These are phyloP conservation scores for Boletus barrowsii DNA, from an alignment of 768 basidiomycete species.

Conservation along the genomic window DNA sequence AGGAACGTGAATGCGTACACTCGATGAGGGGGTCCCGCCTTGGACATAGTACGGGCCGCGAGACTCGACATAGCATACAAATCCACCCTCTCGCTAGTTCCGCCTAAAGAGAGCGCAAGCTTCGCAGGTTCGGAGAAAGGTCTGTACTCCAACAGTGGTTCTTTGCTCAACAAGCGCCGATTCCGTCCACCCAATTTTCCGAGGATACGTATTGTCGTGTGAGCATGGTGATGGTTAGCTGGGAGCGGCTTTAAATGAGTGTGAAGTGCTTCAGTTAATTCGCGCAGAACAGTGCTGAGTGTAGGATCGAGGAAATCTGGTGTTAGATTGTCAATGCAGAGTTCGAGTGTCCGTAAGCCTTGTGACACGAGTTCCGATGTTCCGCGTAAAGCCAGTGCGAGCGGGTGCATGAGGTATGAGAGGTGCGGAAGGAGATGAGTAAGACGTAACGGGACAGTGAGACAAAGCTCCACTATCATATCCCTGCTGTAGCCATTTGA, in stretches of 20 bases:
- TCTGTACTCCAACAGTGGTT: slow-evolving; percentile 70
- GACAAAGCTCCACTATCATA: slow-evolving; percentile 93
- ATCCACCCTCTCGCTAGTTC: slow-evolving; percentile 59
- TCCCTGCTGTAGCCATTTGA: slow-evolving; percentile 83
- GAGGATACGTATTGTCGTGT: slow-evolving; percentile 92
- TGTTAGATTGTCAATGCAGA: slow-evolving; percentile 99
- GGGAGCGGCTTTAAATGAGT: slow-evolving; percentile 88
- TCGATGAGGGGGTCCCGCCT: slow-evolving; percentile 41
- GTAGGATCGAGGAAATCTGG: slow-evolving; percentile 98
- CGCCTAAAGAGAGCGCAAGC: slow-evolving; percentile 71
- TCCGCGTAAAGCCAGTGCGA: slow-evolving; percentile 87
- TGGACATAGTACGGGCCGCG: slow-evolving; percentile 60
- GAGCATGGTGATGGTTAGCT: slow-evolving; percentile 82
- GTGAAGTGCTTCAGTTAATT: slow-evolving; percentile 93
- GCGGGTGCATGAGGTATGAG: slow-evolving; percentile 92
- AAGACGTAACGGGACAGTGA: slow-evolving; percentile 92
- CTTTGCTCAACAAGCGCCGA: slow-evolving; percentile 77
- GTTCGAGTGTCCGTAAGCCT: slow-evolving; percentile 91
- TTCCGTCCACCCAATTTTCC: slow-evolving; percentile 97
- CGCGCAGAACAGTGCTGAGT: slow-evolving; percentile 85
- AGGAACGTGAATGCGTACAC: slow-evolving; percentile 64
- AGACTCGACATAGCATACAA: slow-evolving; percentile 63
- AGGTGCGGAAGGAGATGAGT: slow-evolving; percentile 96
- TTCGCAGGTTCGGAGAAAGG: slow-evolving; percentile 69
- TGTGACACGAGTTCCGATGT: slow-evolving; percentile 89